Conservation (phyloP, 257 asterid species). For the Solanum chiquidenum region DNA sequence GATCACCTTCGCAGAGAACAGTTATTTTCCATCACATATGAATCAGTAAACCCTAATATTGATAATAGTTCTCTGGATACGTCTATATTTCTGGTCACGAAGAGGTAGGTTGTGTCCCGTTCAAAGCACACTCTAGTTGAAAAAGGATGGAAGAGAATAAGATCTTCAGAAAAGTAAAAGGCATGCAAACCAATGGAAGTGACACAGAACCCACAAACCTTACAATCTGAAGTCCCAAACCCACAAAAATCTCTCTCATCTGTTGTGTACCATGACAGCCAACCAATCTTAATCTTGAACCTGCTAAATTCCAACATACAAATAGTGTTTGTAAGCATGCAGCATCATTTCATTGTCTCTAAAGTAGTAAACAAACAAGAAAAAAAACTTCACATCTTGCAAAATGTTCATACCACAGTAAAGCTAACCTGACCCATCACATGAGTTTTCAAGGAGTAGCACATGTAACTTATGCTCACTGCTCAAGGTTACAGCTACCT, state of each 20-base stretch:
- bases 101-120: constrained; percentile 22
- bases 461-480: constrained; percentile 25
- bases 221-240: constrained; percentile 36
- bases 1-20: constrained; percentile 35
- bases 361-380: background rate
- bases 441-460: constrained; percentile 19
- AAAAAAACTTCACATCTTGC: constrained; percentile 6
- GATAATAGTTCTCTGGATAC: constrained; percentile 23
- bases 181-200: background rate
- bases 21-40: constrained; percentile 3
- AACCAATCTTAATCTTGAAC: constrained; percentile 16
- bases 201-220: constrained; percentile 20
- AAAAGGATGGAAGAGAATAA: background rate
- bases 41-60: constrained; percentile 23
- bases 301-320: constrained; percentile 16
- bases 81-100: constrained; percentile 23
- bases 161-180: constrained; percentile 6
- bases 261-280: constrained; percentile 24
- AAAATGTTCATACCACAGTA: constrained; percentile 50
- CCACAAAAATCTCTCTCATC: constrained; percentile 24
- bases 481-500: constrained; percentile 27
- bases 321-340: background rate
- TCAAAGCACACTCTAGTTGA: constrained; percentile 27
- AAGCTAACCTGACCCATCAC: constrained; percentile 62
- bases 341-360: background rate